Evolutionary conservation across 768 basidiomycete genomes (phyloP).

Genomic region (Baorangia bicolor): DNA sequence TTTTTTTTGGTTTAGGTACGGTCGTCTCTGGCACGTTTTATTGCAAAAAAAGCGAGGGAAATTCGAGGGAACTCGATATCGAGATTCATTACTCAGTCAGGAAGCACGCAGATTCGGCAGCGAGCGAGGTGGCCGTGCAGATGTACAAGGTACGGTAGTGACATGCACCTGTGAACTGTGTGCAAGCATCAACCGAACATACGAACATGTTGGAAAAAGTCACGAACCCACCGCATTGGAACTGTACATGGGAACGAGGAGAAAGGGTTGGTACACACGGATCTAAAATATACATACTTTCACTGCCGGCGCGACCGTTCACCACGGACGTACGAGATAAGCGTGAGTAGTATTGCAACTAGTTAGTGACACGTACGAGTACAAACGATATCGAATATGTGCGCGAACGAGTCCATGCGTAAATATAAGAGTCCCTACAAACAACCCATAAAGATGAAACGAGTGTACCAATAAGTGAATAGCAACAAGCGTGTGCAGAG

Average conservation of each 20-base stretch:
- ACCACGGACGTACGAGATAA: not conserved
- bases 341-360: constrained; percentile 9
- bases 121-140: constrained; percentile 59
- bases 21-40: constrained; percentile 77
- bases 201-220: not conserved
- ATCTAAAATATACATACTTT: not conserved
- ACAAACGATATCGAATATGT: constrained; percentile 7
- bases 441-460: not conserved
- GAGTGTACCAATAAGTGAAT: not conserved
- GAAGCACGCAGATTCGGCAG: constrained; percentile 34
- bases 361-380: constrained; percentile 8
- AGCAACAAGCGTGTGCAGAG: not conserved
- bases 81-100: constrained; percentile 78
- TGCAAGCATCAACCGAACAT: not conserved
- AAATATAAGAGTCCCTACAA: not conserved
- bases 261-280: not conserved
- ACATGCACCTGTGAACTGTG: not conserved
- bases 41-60: constrained; percentile 74
- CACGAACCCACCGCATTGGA: not conserved
- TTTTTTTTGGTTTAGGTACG: constrained; percentile 48
- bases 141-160: constrained; percentile 73
- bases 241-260: not conserved
- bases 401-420: not conserved
- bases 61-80: constrained; percentile 86
- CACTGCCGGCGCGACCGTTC: not conserved